These are phyloP conservation scores for Schizochytrium sp. DNA, from an alignment of 108 stramenopile species.

Conservation along the genomic window DNA sequence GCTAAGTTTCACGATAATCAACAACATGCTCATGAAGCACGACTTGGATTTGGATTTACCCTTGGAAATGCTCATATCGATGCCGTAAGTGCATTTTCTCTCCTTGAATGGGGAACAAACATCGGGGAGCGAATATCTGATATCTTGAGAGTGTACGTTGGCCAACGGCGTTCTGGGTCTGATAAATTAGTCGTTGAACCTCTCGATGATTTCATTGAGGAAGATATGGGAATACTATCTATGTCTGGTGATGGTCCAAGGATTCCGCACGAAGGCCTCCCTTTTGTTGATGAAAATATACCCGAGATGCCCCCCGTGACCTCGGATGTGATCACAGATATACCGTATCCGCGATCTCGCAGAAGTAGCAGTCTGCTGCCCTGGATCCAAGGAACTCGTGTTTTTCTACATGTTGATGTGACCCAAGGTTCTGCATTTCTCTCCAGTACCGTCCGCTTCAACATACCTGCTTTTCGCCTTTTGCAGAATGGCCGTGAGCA, in stretches of 20 bases:
- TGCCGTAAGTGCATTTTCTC: neutral
- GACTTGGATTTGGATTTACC: neutral
- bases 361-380: constrained; percentile 25
- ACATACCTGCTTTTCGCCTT: neutral
- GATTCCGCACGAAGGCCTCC: too few species aligned
- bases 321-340: too few species aligned
- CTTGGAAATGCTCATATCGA: neutral
- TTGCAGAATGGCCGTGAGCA: neutral
- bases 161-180: neutral
- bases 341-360: neutral
- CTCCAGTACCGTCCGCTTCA: neutral
- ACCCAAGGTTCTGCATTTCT: neutral
- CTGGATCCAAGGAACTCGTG: constrained; percentile 14
- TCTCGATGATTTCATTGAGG: neutral
- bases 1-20: neutral
- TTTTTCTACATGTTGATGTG: neutral
- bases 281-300: too few species aligned
- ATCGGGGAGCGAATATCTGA: neutral
- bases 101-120: neutral
- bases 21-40: neutral
- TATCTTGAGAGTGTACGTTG: neutral
- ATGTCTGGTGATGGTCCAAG: too few species aligned
- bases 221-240: neutral
- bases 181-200: neutral
- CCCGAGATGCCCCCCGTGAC: too few species aligned